These are phyloP conservation scores for Komagataella phaffii DNA, from an alignment of 805 yeast species.

Conservation along the genomic window DNA sequence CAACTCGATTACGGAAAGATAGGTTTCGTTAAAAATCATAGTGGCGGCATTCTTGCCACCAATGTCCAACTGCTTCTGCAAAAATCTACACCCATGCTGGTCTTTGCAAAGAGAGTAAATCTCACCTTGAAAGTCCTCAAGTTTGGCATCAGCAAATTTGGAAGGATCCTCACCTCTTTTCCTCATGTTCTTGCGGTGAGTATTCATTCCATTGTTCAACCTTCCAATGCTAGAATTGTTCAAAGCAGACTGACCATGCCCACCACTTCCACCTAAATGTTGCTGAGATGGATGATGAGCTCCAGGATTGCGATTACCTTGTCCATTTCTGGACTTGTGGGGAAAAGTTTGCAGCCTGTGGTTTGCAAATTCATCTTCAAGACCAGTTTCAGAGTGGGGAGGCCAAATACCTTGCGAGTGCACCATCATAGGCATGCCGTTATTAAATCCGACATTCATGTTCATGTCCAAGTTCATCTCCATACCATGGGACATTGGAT, in stretches of 20 bases:
- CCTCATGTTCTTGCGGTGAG: slow-evolving; percentile 5
- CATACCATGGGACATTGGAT: neutral
- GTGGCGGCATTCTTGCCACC: slow-evolving; percentile 51
- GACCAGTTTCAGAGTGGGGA: neutral
- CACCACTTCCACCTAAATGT: neutral
- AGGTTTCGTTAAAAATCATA: slow-evolving; percentile 70
- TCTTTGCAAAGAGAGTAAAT: slow-evolving; percentile 80
- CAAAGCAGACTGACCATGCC: neutral
- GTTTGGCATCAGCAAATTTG: slow-evolving; percentile 50
- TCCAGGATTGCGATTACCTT: neutral
- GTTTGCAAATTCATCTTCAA: neutral
- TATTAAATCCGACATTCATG: neutral
- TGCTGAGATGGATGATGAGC: neutral
- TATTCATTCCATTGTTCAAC: neutral
- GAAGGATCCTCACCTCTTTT: slow-evolving; percentile 56
- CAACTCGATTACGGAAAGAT: slow-evolving; percentile 64
- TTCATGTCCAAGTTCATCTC: neutral
- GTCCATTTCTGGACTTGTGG: neutral
- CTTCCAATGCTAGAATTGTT: neutral
- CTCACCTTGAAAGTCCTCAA: slow-evolving; percentile 58
- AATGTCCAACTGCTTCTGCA: slow-evolving; percentile 75
- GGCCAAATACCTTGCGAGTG: neutral
- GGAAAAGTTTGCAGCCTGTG: neutral
- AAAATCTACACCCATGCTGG: slow-evolving; percentile 91
- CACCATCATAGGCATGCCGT: neutral